Percentiles rank a stretch among this genome's conserved stretches.
Evolutionary conservation across 768 basidiomycete species (phyloP).

Genomic region (Hemileccinum rubropunctum): DNA sequence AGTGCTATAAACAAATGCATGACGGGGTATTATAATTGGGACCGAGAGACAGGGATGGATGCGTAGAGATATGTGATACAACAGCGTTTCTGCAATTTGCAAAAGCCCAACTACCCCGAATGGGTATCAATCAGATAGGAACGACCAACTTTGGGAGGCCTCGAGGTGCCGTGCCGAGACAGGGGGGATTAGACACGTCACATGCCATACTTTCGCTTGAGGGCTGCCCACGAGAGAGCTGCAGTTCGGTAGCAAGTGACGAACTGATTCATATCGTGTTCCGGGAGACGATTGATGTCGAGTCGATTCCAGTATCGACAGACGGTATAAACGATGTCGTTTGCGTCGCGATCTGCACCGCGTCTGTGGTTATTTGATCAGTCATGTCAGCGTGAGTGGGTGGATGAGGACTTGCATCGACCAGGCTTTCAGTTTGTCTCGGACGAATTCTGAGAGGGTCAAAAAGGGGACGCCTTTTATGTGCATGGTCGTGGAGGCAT

Average conservation of each 20-base stretch:
- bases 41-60: neutral
- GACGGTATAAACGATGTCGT: conserved; percentile 71
- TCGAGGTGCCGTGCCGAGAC: conserved; percentile 3
- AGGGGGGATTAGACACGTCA: conserved; percentile 17
- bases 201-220: conserved; percentile 73
- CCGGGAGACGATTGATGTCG: conserved; percentile 83
- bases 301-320: conserved; percentile 77
- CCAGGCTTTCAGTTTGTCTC: conserved; percentile 84
- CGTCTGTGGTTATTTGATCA: conserved; percentile 45
- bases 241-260: conserved; percentile 57
- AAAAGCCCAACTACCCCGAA: conserved; percentile 19
- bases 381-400: conserved; percentile 10
- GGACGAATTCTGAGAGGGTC: conserved; percentile 80
- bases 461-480: conserved; percentile 76
- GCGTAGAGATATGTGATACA: conserved; percentile 14
- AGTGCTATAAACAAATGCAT: conserved; percentile 4
- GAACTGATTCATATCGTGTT: conserved; percentile 82
- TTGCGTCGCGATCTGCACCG: conserved; percentile 67
- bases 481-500: conserved; percentile 62
- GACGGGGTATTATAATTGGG: neutral
- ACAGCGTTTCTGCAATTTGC: conserved; percentile 21
- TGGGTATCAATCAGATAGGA: conserved; percentile 30
- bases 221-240: conserved; percentile 68
- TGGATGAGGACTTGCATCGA: conserved; percentile 52
- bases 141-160: conserved; percentile 7